Percentiles rank a stretch among this genome's conserved stretches.
These are phyloP conservation scores for Xylariaceae sp. DNA, from an alignment of 2,329 filamentous ascomycete genomes.

Conservation along the genomic window DNA sequence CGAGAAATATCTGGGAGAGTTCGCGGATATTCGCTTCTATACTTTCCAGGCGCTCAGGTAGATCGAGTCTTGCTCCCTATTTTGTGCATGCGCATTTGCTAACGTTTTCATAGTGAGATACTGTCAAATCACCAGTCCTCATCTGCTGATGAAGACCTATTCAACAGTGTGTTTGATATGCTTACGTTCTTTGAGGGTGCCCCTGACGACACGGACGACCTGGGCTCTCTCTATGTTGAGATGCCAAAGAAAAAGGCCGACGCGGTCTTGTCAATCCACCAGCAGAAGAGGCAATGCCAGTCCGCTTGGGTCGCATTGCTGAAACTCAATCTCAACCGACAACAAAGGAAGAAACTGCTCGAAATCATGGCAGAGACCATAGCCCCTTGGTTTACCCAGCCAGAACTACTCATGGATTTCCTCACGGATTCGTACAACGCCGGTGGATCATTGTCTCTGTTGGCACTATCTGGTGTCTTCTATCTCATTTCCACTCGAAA, in stretches of 20 bases:
- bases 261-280: constrained; percentile 56
- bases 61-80: constrained; percentile 27
- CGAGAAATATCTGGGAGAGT: constrained; percentile 71
- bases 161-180: constrained; percentile 56
- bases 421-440: constrained; percentile 88
- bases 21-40: constrained; percentile 79
- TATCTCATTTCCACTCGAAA: constrained; percentile 92
- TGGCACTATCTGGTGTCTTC: constrained; percentile 89
- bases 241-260: constrained; percentile 64
- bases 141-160: constrained; percentile 35
- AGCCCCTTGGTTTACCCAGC: constrained; percentile 82
- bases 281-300: constrained; percentile 76
- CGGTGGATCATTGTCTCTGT: constrained; percentile 78
- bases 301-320: constrained; percentile 82
- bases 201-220: constrained; percentile 59
- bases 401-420: constrained; percentile 92
- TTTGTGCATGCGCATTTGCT: background rate
- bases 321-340: constrained; percentile 57
- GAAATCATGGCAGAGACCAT: constrained; percentile 70
- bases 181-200: constrained; percentile 64
- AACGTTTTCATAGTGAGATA: constrained; percentile 23
- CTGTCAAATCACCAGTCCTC: constrained; percentile 28
- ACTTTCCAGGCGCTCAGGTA: constrained; percentile 72
- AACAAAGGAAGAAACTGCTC: constrained; percentile 75
- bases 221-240: constrained; percentile 63